Evolutionary conservation across 495 filamentous ascomycete genomes (phyloP), one percentile per base, ranked within the genome.

Genomic region (Penicillium paxilli): DNA sequence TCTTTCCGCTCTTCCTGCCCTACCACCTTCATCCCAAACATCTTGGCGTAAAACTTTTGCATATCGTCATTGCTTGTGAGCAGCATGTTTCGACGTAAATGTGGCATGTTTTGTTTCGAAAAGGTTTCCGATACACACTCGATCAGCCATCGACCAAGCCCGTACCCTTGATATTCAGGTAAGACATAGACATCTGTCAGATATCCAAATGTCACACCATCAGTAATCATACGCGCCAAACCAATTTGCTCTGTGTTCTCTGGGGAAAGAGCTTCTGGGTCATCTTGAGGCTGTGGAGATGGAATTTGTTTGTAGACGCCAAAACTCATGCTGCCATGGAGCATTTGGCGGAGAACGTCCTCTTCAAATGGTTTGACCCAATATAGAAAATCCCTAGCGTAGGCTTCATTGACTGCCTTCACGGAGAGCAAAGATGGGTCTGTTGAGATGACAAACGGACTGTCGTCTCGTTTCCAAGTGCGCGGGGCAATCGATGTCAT

Each of bases 171-270:
- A 47, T 84, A 74, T 47, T 79, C 71, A 0, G 72, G 62, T 1
- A 84, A 54, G n/a, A 91, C 70, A 60, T 85, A 91, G n/a, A 88
- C 83, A 55, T 90, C 87, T 12, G 87, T 85, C 20, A 90, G 70
- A 60, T 87, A 90, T n/a, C 74, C 85, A 54, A 86, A 81, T 0
- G 85, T 83, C n/a, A 80, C 74, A 37, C 82, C 68, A 61, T 90
- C 87, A 0, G 86, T 90, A 22, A 89, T 65, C 14, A 88, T 59
- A 10, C 87, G 79, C n/a, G 79, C 84, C 11, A 89, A 69, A 6
- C 86, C 87, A 26, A 89, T 72, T 24, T 77, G 75, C 38, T 70
- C 60, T 25, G 55, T 60, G 4, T 55, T 55, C 8, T 60, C 49
- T 17, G 52, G 21, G 10, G 25, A 44, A 9, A 46, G 41, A 14